Base-by-base conservation (phyloP, 2,329 filamentous ascomycete genomes). In the Aspergillus arachidicola region DNA sequence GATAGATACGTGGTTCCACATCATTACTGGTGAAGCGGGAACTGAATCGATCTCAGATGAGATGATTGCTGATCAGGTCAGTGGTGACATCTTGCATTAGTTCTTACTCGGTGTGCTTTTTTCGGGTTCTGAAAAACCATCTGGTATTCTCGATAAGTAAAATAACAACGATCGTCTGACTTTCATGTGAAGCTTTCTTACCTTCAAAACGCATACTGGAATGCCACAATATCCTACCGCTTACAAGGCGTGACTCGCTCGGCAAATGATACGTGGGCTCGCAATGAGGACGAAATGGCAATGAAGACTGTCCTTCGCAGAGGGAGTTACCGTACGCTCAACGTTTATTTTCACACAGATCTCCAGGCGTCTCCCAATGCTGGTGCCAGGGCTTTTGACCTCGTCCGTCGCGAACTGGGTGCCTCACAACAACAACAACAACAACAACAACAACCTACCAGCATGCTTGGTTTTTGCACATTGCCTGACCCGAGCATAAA, bases 331-430 rank as follows among this genome's bases (percentile, higher is more conserved):
- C 65, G 69, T 45, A 81, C 82, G 1, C 79, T 87, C 41, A 88
- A 88, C 72, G 77, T 88, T 63, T 88, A 87, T 76, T 87, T 87
- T 77, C 84, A 87, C 73, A 84, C 83, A 36, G 79, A 87, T 61
- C 79, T 87, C 19, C 73, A 78, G 36, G 65, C 71, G 0, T 65
- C 72, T 5, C 57, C 71, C 6, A 68, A 62, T 14, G 68, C 71
- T 38, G 58, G 67, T 12, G 69, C 71, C 6, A 71, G 71, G 5
- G 66, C 64, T 28, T 56, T 64, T 30, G 62, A 70, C 6, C 76
- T 77, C 59, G 73, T 73, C 57, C 74, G 62, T 26, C 64, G 66
- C 14, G 64, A 65, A 26, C 59, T 63, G 12, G 57, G 57, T 34
- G 16, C 58, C 5, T 59, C 64, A 48, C 69, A 68, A 48, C 58